These are phyloP conservation scores for Ilex paraguariensis DNA, from an alignment of 305 asterid genomes.

Conservation along the genomic window DNA sequence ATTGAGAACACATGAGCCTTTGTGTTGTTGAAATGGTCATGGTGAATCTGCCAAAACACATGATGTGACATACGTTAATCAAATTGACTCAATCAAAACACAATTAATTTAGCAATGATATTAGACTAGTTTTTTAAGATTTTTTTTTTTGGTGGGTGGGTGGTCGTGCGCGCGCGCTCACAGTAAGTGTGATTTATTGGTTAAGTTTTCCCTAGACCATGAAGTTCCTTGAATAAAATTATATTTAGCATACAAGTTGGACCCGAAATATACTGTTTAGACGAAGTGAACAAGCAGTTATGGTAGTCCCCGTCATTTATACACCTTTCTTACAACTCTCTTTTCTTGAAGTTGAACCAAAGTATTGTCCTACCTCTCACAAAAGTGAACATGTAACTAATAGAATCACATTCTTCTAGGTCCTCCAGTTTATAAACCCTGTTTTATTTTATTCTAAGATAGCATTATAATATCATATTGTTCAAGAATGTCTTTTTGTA, in stretches of 20 bases:
- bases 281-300: not conserved
- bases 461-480: not conserved
- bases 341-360: constrained; percentile 10
- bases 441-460: not conserved
- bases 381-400: not conserved
- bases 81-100: too few relatives aligned
- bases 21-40: too few relatives aligned
- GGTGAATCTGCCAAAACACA: too few relatives aligned
- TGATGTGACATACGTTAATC: too few relatives aligned
- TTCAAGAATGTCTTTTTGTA: not conserved
- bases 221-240: too few relatives aligned
- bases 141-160: too few relatives aligned
- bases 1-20: too few relatives aligned
- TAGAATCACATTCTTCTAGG: not conserved
- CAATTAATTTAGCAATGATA: too few relatives aligned
- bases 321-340: constrained; percentile 3
- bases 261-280: not conserved
- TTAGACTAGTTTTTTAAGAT: too few relatives aligned
- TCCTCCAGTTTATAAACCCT: not conserved
- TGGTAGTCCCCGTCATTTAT: not conserved
- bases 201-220: too few relatives aligned
- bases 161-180: too few relatives aligned
- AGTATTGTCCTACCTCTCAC: constrained; percentile 1
- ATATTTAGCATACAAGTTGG: not conserved
- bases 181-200: too few relatives aligned